Evolutionary conservation across 148 eudicot species (phyloP), one percentile per base, ranked within the genome.

Genomic region (Camellia granthamiana): DNA sequence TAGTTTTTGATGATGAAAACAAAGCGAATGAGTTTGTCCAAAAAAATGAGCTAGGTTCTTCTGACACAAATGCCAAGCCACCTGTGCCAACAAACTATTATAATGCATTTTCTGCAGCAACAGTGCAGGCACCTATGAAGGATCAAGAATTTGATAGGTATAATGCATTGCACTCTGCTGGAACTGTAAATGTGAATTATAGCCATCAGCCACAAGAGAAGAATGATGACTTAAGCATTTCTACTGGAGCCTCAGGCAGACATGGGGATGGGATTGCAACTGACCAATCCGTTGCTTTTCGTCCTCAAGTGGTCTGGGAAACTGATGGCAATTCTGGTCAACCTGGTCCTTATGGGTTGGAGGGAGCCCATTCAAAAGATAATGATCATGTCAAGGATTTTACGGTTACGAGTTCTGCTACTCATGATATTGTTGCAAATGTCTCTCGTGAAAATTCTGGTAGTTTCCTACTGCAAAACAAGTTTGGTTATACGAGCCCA

Each of bases 401-500:
- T 44, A 74, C 67, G 9, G 42, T 43, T 68, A 56, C 78, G 51
- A 84, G 62, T 74, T 77, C 84, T 59, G 86, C 77, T 76, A 46
- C 78, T 78, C 73, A 78, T 81, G 67, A 60, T 79, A 60, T 71
- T 72, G 72, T 78, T 69, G n/a, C 86, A 54, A 82, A 79, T 74
- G 62, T 67, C 49, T 74, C 80, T 77, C 56, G 72, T 55, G 83
- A 84, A 23, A 84, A 84, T 79, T 87, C 82, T 78, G 82, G 72
- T 43, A 78, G 87, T 72, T 72, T 52, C 60, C 68, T 73, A 23
- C 80, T 62, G 52, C 79, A 72, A 59, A 84, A 87, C 59, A 81
- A 83, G n/a, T 79, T 85, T 79, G 88, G 88, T 85, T 77, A 87
- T 83, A n/a, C 49, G 19, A 76, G 79, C 43, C 76, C 42, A 5